phyloP scores from a whole-genome alignment of 352 stramenopile species.

The Globisporangium echinulatum region DNA sequence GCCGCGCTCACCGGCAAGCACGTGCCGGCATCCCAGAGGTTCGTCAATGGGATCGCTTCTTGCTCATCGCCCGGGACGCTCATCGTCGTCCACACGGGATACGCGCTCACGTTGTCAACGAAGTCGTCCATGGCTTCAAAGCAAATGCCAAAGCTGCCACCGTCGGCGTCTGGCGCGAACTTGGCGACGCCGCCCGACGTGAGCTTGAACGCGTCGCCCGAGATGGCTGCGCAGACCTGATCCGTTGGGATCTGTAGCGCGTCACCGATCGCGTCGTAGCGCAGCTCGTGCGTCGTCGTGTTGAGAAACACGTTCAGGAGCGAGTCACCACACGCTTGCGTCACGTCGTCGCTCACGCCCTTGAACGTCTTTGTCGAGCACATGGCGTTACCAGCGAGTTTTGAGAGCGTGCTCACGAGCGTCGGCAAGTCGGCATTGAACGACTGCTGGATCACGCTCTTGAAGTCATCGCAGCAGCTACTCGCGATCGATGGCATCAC shows the following conservation, averaged over 20 bases:
- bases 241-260: slow-evolving; percentile 8
- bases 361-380: slow-evolving; percentile 8
- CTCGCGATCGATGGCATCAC: slow-evolving; percentile 2
- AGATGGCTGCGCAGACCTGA: slow-evolving; percentile 6
- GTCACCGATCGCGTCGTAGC: background rate
- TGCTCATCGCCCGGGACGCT: background rate
- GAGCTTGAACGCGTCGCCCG: slow-evolving; percentile 1
- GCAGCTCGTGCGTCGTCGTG: background rate
- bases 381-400: slow-evolving; percentile 7
- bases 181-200: background rate
- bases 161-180: background rate
- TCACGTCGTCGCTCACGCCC: background rate
- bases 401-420: slow-evolving; percentile 1
- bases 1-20: slow-evolving; percentile 1
- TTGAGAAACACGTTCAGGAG: background rate
- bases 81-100: background rate
- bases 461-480: slow-evolving; percentile 3
- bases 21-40: background rate
- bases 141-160: slow-evolving; percentile 1
- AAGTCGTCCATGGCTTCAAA: slow-evolving; percentile 8
- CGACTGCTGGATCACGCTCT: slow-evolving; percentile 2
- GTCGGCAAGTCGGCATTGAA: slow-evolving; percentile 5
- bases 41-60: background rate
- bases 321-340: slow-evolving; percentile 3
- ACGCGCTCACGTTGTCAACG: slow-evolving; percentile 11